phyloP scores from a whole-genome alignment of 805 yeast species.

The Metschnikowia sp. region DNA sequence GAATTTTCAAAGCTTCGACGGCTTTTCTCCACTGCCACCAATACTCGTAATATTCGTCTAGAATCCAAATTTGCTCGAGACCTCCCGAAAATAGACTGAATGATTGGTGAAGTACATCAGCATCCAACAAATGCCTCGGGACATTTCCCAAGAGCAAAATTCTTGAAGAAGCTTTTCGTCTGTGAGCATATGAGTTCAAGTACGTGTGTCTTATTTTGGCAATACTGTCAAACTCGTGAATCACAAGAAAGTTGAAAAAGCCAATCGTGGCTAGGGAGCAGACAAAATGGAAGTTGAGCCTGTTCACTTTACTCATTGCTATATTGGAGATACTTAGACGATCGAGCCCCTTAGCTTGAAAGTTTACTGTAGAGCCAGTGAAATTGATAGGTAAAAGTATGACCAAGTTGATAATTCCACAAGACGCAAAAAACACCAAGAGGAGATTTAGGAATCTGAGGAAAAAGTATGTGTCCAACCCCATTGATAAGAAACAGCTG shows the following conservation, averaged over 20 bases:
- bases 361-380: conserved; percentile 31
- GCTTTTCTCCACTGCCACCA: conserved; percentile 21
- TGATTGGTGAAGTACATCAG: conserved; percentile 22
- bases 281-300: conserved; percentile 61
- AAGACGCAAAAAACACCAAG: conserved; percentile 45
- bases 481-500: conserved; percentile 46
- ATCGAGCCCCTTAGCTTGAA: conserved; percentile 54
- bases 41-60: conserved; percentile 30
- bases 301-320: conserved; percentile 45
- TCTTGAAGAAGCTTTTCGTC: conserved; percentile 24
- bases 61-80: conserved; percentile 57
- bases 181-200: conserved; percentile 28
- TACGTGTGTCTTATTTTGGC: conserved; percentile 47
- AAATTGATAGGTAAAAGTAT: conserved; percentile 63
- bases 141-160: conserved; percentile 45
- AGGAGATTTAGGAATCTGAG: conserved; percentile 57
- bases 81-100: conserved; percentile 51
- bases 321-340: conserved; percentile 69
- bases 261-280: conserved; percentile 53
- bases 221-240: conserved; percentile 53
- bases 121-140: conserved; percentile 32
- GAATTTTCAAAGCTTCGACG: conserved; percentile 22
- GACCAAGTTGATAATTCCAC: conserved; percentile 55
- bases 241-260: conserved; percentile 54
- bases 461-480: conserved; percentile 75